Percentiles rank a stretch among this genome's conserved stretches.
Evolutionary conservation across 257 asterid genomes (phyloP).

Genomic region (Nicotiana sylvestris): DNA sequence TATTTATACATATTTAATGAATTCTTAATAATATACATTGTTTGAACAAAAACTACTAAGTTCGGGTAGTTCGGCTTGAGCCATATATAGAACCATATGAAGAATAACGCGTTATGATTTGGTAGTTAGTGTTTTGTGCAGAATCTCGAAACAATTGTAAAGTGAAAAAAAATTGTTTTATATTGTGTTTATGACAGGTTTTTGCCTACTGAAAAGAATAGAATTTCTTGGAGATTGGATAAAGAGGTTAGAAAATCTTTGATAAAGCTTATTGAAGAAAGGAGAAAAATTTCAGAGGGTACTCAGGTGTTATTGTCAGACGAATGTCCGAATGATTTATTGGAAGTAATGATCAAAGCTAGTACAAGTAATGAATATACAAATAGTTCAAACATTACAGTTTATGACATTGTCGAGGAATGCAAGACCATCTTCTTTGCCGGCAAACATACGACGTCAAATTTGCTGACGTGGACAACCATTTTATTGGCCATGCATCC

Average conservation of each 20-base stretch:
- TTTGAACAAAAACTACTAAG: too few relatives aligned
- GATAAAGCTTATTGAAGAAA: constrained; percentile 68
- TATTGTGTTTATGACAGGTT: constrained; percentile 31
- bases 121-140: constrained; percentile 8
- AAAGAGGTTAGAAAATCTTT: constrained; percentile 52
- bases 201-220: constrained; percentile 70
- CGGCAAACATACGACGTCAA: constrained; percentile 76
- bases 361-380: constrained; percentile 47
- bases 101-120: constrained; percentile 4
- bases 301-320: constrained; percentile 50
- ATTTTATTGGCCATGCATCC: constrained; percentile 69
- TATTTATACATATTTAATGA: too few relatives aligned
- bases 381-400: constrained; percentile 42
- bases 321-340: constrained; percentile 74
- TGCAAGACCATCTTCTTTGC: constrained; percentile 84
- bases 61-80: neutral
- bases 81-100: neutral
- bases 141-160: neutral
- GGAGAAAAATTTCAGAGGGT: constrained; percentile 36
- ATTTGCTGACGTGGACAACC: constrained; percentile 73
- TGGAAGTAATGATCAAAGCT: constrained; percentile 81
- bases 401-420: constrained; percentile 62
- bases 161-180: neutral
- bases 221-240: constrained; percentile 59
- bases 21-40: too few relatives aligned